Percentiles rank a stretch among this genome's conserved stretches.
Conservation (phyloP, 805 yeast genomes). For the Zygotorulaspora sp. region DNA sequence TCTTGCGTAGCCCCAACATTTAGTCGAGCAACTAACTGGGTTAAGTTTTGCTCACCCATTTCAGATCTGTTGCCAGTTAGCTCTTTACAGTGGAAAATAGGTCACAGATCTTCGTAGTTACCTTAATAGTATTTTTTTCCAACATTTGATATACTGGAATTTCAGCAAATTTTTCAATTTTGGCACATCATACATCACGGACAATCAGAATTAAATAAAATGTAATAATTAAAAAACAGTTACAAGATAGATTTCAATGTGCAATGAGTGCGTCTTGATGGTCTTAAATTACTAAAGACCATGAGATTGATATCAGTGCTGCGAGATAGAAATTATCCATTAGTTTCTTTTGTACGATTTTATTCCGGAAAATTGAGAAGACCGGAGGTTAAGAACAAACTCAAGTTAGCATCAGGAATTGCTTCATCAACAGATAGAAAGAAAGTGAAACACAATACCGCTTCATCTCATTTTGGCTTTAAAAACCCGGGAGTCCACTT, state of each 20-base stretch:
- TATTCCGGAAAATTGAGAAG: constrained; percentile 3
- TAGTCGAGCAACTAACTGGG: constrained; percentile 27
- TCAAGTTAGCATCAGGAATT: constrained; percentile 12
- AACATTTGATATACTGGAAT: background rate
- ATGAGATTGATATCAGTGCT: too few relatives aligned
- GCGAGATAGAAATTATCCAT: too few relatives aligned
- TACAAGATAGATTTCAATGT: too few relatives aligned
- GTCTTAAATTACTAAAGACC: too few relatives aligned
- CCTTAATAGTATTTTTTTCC: background rate
- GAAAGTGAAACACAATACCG: too few relatives aligned
- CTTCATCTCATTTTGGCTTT: background rate
- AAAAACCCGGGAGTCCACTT: background rate
- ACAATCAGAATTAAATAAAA: background rate
- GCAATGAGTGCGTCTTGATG: too few relatives aligned
- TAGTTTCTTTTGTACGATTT: background rate
- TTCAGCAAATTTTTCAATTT: background rate
- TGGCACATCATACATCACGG: background rate
- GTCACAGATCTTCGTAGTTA: too few relatives aligned
- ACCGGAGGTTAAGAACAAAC: background rate
- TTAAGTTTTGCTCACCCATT: constrained; percentile 27
- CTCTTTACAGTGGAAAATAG: too few relatives aligned
- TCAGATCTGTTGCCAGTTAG: too few relatives aligned
- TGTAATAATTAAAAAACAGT: too few relatives aligned
- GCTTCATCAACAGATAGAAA: constrained; percentile 5
- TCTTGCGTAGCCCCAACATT: constrained; percentile 30